Base-by-base conservation (phyloP, 2,329 filamentous ascomycete species). In the Talaromyces verruculosus region DNA sequence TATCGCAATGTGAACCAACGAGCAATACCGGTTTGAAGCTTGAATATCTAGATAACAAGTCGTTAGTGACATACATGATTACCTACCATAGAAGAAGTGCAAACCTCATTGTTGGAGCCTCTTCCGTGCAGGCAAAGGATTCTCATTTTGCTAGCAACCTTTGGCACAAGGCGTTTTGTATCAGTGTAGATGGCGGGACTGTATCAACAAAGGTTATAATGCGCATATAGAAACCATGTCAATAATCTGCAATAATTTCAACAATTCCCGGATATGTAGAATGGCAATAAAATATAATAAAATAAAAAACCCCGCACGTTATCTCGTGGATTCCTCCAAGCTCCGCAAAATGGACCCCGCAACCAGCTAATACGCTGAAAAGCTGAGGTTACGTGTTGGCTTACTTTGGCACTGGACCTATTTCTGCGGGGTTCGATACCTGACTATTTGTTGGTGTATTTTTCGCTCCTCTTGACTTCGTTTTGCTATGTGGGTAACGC, bases 81-180 rank as follows among this genome's bases (percentile, higher is more conserved):
- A 3, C 1, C 28, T 55, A 22, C 17, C 13, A 7, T 55, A 51
- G 22, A 28, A 28, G 47, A 19, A 35, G 10, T 6, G 22, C 47
- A 58, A 53, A 65, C 65, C 57, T 67, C 65, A 25, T 67, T 67
- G 47, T 67, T 67, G 19, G 65, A 67, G 15, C 61, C 65, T 35
- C 65, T 58, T 41, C 65, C 65, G 41, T 67, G 65, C 13, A 66
- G 53, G 35, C 65, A 66, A 25, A 66, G 61, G 15, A 66, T 66
- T 41, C 37, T 66, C 65, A 66, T 66, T 57, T 58, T 43, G 51
- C 51, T 55, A 13, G n/a, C n/a, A n/a, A n/a, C 17, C 25, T 37
- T 35, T 55, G 30, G 30, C n/a, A 13, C 25, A 53, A 19, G 28
- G 8, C 2, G 28, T 53, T 53, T 33, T 17, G 17, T 5, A 53